Conservation (phyloP, 2,329 filamentous ascomycete genomes). For the Aspergillus melleus region DNA sequence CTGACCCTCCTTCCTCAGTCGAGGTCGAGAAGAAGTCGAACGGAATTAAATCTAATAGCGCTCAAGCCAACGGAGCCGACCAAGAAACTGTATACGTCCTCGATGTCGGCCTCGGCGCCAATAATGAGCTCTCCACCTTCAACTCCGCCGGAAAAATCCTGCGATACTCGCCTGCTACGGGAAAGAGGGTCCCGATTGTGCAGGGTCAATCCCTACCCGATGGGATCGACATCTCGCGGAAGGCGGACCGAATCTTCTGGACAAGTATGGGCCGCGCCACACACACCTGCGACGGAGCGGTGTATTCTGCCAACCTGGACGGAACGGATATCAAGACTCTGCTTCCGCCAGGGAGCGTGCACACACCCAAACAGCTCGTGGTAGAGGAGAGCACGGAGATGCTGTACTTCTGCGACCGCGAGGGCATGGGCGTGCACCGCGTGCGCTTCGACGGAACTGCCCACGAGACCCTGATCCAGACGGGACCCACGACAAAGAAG, state of each 20-base stretch:
- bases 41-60: not conserved
- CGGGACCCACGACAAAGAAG: slow-evolving; percentile 24
- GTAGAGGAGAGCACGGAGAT: slow-evolving; percentile 28
- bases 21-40: slow-evolving; percentile 6
- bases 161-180: slow-evolving; percentile 13
- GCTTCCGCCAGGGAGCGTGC: slow-evolving; percentile 44
- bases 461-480: slow-evolving; percentile 41
- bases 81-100: slow-evolving; percentile 20
- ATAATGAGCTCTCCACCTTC: slow-evolving; percentile 18
- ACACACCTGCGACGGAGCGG: slow-evolving; percentile 40
- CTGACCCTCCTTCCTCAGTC: not conserved
- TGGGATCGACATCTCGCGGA: slow-evolving; percentile 43
- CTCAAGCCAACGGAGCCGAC: not conserved
- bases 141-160: slow-evolving; percentile 12
- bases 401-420: slow-evolving; percentile 47
- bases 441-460: slow-evolving; percentile 36
- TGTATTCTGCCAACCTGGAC: slow-evolving; percentile 50
- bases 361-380: slow-evolving; percentile 52
- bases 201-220: slow-evolving; percentile 42
- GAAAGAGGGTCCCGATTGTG: slow-evolving; percentile 16
- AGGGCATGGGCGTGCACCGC: slow-evolving; percentile 41
- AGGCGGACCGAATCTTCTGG: slow-evolving; percentile 48
- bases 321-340: slow-evolving; percentile 48
- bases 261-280: slow-evolving; percentile 50
- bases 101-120: slow-evolving; percentile 25